phyloP scores from a whole-genome alignment of 2,329 filamentous ascomycete species.

The Rhexocercosporidium sp. region DNA sequence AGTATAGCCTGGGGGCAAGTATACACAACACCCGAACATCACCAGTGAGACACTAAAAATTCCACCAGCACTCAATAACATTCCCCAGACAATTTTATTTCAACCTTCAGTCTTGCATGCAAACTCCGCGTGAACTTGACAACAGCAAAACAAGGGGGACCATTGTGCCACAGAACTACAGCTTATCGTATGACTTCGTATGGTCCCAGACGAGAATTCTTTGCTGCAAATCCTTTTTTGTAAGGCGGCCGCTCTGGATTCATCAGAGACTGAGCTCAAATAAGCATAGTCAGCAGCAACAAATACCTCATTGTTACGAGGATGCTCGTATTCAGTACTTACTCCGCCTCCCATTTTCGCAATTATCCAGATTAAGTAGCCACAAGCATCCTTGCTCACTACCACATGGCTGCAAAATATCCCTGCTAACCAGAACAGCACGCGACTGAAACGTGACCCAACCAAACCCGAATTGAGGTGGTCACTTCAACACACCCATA shows the following conservation, averaged over 20 bases:
- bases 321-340: too few relatives aligned
- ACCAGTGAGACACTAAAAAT: slow-evolving; percentile 50
- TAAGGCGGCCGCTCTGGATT: background rate
- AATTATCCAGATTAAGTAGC: background rate
- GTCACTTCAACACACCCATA: too few relatives aligned
- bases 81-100: slow-evolving; percentile 55
- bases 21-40: slow-evolving; percentile 33
- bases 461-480: background rate
- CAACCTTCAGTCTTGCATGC: slow-evolving; percentile 60
- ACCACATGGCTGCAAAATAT: background rate
- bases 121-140: slow-evolving; percentile 54
- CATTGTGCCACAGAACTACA: background rate
- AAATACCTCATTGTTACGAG: too few relatives aligned
- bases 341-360: background rate
- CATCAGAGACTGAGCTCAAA: background rate
- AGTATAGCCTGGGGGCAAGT: too few relatives aligned
- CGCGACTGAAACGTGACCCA: background rate
- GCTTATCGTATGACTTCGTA: background rate
- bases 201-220: background rate
- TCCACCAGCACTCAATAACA: slow-evolving; percentile 51
- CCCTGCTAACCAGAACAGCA: background rate
- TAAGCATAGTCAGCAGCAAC: too few relatives aligned
- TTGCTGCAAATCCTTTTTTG: background rate
- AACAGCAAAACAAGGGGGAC: background rate
- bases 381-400: background rate